Percentiles rank a stretch among this genome's conserved stretches.
Evolutionary conservation across 208 protist species (phyloP).

Genomic region (Leishmania braziliensis): DNA sequence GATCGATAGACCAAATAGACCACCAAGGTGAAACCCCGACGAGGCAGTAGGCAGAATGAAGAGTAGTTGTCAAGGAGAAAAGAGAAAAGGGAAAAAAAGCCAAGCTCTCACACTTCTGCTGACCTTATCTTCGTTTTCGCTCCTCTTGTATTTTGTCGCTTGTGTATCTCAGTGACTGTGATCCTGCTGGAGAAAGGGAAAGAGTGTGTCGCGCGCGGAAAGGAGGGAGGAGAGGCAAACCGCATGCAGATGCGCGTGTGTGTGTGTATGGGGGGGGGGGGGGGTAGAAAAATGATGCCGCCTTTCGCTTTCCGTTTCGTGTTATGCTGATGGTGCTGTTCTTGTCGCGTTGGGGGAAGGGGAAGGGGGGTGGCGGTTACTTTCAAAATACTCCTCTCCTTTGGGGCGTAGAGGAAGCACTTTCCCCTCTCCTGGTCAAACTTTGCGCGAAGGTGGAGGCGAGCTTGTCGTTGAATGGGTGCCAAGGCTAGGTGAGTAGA

Average conservation of each 20-base stretch:
- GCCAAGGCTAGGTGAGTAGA: background rate
- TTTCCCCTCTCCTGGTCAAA: background rate
- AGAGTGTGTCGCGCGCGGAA: background rate
- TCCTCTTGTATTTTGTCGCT: background rate
- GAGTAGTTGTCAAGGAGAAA: background rate
- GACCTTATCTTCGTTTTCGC: background rate
- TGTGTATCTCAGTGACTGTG: background rate
- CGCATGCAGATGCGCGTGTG: background rate
- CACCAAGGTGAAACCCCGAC: background rate
- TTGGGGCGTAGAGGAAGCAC: no score
- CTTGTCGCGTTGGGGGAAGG: no score
- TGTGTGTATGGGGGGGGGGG: background rate
- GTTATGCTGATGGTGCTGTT: background rate
- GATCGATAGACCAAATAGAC: background rate
- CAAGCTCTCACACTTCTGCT: no score
- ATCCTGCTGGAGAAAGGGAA: background rate
- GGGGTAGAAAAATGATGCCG: background rate
- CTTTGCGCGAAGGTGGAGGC: background rate
- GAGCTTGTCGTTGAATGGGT: background rate
- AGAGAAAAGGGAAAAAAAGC: no score
- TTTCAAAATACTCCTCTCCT: no score
- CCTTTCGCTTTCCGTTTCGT: background rate
- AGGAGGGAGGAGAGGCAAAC: background rate
- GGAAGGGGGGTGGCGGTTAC: no score
- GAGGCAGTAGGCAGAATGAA: background rate